phyloP scores from a whole-genome alignment of 2,329 filamentous ascomycete species.

The Penicillium sp. region DNA sequence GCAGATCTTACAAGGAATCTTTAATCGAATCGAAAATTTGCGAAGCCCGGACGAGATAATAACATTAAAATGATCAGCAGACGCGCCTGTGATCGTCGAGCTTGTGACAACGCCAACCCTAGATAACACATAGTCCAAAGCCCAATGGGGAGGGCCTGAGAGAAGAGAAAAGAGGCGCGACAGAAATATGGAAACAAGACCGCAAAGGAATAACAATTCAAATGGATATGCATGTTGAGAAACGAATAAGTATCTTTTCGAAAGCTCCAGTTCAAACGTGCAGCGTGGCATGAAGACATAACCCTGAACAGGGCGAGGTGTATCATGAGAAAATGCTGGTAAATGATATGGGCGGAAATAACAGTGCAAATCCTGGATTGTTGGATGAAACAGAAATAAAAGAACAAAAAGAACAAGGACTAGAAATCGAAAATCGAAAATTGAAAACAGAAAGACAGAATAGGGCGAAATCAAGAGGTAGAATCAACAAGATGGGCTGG shows the following conservation, averaged over 20 bases:
- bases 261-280: neutral
- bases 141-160: neutral
- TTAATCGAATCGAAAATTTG: neutral
- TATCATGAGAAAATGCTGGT: slow-evolving; percentile 6
- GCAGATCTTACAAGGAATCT: neutral
- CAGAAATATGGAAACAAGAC: neutral
- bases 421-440: neutral
- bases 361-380: slow-evolving; percentile 4
- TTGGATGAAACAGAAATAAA: neutral
- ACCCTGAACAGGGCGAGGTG: neutral
- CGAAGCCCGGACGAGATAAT: neutral
- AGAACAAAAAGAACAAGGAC: neutral
- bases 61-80: neutral
- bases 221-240: slow-evolving; percentile 1
- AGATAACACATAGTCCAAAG: slow-evolving; percentile 3
- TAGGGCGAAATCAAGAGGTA: neutral
- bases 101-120: slow-evolving; percentile 7
- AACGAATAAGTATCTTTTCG: neutral
- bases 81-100: neutral
- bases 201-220: neutral
- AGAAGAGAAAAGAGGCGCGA: neutral
- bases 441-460: slow-evolving; percentile 1
- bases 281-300: neutral
- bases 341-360: slow-evolving; percentile 4
- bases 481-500: neutral